Conservation (phyloP, 176 grass and related monocot genomes). For the Aegilops umbellulata region DNA sequence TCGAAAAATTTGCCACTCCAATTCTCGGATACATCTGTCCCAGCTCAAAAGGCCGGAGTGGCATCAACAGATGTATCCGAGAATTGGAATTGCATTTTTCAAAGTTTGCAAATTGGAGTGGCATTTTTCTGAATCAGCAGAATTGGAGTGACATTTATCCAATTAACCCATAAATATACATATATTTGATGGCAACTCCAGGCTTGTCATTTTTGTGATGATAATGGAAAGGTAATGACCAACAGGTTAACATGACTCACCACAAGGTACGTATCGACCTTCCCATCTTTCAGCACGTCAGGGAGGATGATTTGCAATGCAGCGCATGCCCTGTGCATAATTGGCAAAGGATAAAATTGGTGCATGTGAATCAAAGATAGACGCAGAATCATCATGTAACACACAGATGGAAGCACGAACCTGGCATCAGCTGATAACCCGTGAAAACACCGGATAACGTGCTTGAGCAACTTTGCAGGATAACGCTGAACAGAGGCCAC, state of each 20-base stretch:
- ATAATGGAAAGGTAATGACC: background rate
- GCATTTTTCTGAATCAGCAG: too few species aligned
- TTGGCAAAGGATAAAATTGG: background rate
- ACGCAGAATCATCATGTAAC: background rate
- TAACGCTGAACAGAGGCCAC: slow-evolving; percentile 71
- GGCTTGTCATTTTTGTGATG: background rate
- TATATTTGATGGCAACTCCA: too few species aligned
- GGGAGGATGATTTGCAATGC: slow-evolving; percentile 75
- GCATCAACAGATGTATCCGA: too few species aligned
- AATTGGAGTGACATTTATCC: too few species aligned
- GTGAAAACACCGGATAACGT: slow-evolving; percentile 91
- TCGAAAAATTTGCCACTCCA: too few species aligned
- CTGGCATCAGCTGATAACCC: slow-evolving; percentile 88
- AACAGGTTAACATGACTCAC: slow-evolving; percentile 43
- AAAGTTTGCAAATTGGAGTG: too few species aligned
- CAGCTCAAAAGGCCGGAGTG: too few species aligned
- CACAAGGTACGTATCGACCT: slow-evolving; percentile 72
- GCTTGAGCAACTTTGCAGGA: slow-evolving; percentile 85
- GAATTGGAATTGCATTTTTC: too few species aligned
- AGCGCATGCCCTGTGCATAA: slow-evolving; percentile 63
- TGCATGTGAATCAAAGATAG: background rate
- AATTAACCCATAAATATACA: too few species aligned
- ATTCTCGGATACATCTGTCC: too few species aligned
- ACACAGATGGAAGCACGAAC: slow-evolving; percentile 32
- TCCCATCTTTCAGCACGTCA: slow-evolving; percentile 86